A percentile compares a stretch with the other conserved stretches of the same genome.
Evolutionary conservation across 2,329 filamentous ascomycete genomes (phyloP).

Genomic region (Zymoseptoria crescenta): DNA sequence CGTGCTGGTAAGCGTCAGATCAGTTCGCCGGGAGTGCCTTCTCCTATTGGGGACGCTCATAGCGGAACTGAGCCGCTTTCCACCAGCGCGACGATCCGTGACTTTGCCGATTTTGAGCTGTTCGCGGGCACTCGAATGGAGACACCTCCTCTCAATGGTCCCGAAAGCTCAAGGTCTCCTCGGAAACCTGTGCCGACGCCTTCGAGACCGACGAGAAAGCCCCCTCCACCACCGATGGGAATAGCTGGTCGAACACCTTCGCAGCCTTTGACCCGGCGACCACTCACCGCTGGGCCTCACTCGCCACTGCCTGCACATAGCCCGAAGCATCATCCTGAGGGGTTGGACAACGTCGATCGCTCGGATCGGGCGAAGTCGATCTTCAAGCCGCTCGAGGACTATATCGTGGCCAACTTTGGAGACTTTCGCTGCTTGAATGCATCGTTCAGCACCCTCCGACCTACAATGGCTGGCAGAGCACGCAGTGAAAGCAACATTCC

Average conservation of each 20-base stretch:
- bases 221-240: conserved; percentile 27
- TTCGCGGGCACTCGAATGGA: conserved; percentile 18
- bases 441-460: conserved; percentile 58
- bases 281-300: conserved; percentile 11
- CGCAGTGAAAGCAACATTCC: conserved; percentile 39
- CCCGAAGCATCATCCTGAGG: conserved; percentile 19
- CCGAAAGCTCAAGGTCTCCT: conserved; percentile 8
- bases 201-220: conserved; percentile 23
- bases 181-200: conserved; percentile 22
- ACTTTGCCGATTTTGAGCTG: conserved; percentile 21
- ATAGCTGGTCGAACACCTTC: conserved; percentile 16
- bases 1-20: conserved; percentile 11
- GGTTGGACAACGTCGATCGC: conserved; percentile 22
- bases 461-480: conserved; percentile 29
- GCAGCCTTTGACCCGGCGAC: conserved; percentile 8
- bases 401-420: conserved; percentile 61
- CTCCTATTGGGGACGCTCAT: neutral
- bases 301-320: conserved; percentile 21
- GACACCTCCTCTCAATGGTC: conserved; percentile 10
- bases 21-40: conserved; percentile 20
- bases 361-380: conserved; percentile 47
- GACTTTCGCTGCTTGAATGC: conserved; percentile 65
- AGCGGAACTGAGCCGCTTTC: neutral
- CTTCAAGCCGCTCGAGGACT: conserved; percentile 71
- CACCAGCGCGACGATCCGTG: conserved; percentile 19